Base-by-base conservation (phyloP, 495 filamentous ascomycete species). In the Letharia columbiana region DNA sequence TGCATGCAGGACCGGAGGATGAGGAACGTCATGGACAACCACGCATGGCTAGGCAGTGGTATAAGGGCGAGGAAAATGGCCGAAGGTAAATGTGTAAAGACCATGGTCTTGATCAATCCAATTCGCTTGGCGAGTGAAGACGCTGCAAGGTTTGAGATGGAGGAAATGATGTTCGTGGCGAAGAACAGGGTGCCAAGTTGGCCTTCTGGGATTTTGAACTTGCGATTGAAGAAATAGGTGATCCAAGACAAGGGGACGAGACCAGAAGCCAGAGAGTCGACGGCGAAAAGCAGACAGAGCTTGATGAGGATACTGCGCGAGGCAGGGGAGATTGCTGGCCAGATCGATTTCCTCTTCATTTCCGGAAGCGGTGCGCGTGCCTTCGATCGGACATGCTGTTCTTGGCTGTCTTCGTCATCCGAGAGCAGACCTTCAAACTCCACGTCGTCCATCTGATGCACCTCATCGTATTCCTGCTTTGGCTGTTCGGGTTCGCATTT, bases 101-200 rank as follows among this genome's bases (percentile, higher is more conserved):
- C 89, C 90, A 96, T 96, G 11, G 90, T 91, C 73, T 87, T 88
- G 71, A 96, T 82, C 42, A 92, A 83, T 1, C 92, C 92, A 54
- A 95, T 86, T 49, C 86, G 81, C 64, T 87, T 86, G 6, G 91
- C 83, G 66, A 96, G 82, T 2, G 90, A 88, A 0, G 89, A 86
- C 4, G 89, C 86, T 44, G 92, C 83, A 4, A 93, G 78, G 70
- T 86, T 90, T 7, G 87, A 88, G 4, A 84, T 73, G 0, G 89
- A 85, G 3, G 87, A 76, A 60, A 91, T 81, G 66, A 91, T 81
- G 72, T 82, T 85, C 3, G 86, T 86, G 11, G 78, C 79, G 61
- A 86, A 85, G 73, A 90, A 89, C 12, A 92, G 80, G 15, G 82
- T 84, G 39, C 90, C 90, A 13, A 94, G 83, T n/a, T 80, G 78